Base-by-base conservation (phyloP, 1,284 basidiomycete species). In the Cutaneotrichosporon mucoides region DNA sequence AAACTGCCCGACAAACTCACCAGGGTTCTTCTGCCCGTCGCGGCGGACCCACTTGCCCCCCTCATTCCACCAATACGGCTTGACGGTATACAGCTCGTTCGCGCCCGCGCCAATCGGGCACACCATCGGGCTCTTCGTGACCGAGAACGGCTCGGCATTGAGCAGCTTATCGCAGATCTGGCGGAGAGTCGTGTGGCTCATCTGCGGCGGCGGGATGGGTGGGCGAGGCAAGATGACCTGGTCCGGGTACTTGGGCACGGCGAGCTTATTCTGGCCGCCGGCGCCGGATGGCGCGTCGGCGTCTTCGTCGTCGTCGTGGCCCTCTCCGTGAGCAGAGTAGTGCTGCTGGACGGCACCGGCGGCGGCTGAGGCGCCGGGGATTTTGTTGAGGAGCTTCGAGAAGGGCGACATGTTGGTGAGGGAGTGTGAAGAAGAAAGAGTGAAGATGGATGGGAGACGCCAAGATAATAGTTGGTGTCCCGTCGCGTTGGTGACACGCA, bases 21-120 rank as follows among this genome's bases (percentile, higher is more conserved):
- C 62, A 6, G 71, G 72, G 51, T 74, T 74, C 13, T 68, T 57
- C 41, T 67, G 62, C 3, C 71, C 72, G 60, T 74, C 72, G 5
- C 67, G 58, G 15, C 61, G 63, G 48, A 69, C 69, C 67, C 67
- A 73, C 12, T 53, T 48, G 5, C 61, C 62, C 8, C 65, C 61
- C 37, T 56, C 35, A 6, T 43, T 49, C 72, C 72, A 74, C 52
- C 56, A 69, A 59, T 74, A 69, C 9, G 72, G 72, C 54, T 66
- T 65, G 6, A 71, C 59, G 8, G 68, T 65, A 55, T 67, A 73
- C 12, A 74, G 60, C 49, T 69, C 60, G 54, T 73, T 70, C 57
- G 65, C 63, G 9, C 66, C 67, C 13, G 55, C 61, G 13, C 66
- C 67, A 15, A 56, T 61, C 0, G 65, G 62, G 50, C 67, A 69